Base-by-base conservation (phyloP, 352 stramenopile species). In the Phytophthora constricta region DNA sequence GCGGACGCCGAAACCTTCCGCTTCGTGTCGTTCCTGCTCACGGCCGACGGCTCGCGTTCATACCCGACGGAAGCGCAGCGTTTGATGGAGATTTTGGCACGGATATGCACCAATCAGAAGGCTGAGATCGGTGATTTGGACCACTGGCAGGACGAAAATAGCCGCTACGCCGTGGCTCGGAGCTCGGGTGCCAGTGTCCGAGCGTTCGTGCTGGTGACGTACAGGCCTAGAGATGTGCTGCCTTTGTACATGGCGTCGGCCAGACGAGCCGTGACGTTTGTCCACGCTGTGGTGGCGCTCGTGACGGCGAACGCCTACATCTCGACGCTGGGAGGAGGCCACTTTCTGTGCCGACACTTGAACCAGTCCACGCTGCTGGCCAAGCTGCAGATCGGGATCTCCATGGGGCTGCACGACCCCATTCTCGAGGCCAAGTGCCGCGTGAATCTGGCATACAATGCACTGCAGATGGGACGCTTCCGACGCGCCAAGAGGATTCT, bases 281-380 rank as follows among this genome's bases (percentile, higher is more conserved):
- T 91, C 8, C 75, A 93, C 43, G 83, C 74, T 7, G 77, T 92
- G 9, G 80, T 93, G 25, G 83, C 86, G 20, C 68, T 95, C 2
- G 84, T 95, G 46, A 95, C 86, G 0, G 84, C 85, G 1, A 95
- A 95, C 65, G 86, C 86, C 46, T 95, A 92, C 71, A 85, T 95
- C 48, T 95, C 87, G 57, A 95, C 87, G 53, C 73, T 95, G 2
- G 87, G 87, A 27, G 87, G 87, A 11, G 87, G 87, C 20, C 86
- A 93, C 62, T 95, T 95, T 49, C 50, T 95, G 46, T 95, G 87
- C 48, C 74, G 79, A 26, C 87, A 95, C 55, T 62, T 95, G 48
- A 73, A 80, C 51, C 80, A 88, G 47, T 87, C 87, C 42, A 90
- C 86, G 61, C 55, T 87, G 37, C 75, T 95, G 78, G 87, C 87